phyloP scores from a whole-genome alignment of 139 green algal genomes.

The Picochlorum sp. region DNA sequence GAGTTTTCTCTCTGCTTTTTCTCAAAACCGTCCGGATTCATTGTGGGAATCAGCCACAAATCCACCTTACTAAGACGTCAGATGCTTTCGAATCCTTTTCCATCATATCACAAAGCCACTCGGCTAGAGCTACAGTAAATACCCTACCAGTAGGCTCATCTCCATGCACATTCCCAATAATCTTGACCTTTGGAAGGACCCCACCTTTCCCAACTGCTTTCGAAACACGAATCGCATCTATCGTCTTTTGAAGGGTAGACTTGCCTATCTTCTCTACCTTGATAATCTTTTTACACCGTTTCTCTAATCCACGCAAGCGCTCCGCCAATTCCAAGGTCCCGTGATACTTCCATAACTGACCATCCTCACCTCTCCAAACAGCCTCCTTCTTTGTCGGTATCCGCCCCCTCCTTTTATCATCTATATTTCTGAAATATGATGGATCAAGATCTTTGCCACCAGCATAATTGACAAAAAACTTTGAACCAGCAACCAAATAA shows the following conservation, averaged over 20 bases:
- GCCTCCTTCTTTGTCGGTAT: conserved; percentile 7
- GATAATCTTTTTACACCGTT: no score
- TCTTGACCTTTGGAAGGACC: conserved; percentile 54
- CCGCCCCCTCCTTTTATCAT: neutral
- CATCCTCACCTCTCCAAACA: neutral
- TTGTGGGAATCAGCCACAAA: conserved; percentile 60
- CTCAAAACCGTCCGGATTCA: conserved; percentile 88
- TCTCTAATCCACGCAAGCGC: neutral
- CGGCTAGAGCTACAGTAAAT: conserved; percentile 61
- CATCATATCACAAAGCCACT: conserved; percentile 62
- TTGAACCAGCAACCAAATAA: no score
- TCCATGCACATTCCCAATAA: conserved; percentile 79
- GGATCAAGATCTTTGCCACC: neutral
- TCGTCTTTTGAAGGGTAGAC: no score
- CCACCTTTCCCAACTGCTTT: no score
- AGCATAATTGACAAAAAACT: neutral
- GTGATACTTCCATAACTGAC: neutral
- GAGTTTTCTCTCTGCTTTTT: conserved; percentile 37
- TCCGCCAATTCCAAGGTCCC: conserved; percentile 3
- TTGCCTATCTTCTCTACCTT: no score
- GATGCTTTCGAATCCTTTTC: conserved; percentile 13
- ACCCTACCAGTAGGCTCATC: conserved; percentile 75
- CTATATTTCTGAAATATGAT: no score
- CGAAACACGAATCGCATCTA: no score
- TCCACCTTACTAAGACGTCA: conserved; percentile 51